These are phyloP conservation scores for Trichothecium roseum DNA, from an alignment of 2,329 filamentous ascomycete genomes.

Conservation along the genomic window DNA sequence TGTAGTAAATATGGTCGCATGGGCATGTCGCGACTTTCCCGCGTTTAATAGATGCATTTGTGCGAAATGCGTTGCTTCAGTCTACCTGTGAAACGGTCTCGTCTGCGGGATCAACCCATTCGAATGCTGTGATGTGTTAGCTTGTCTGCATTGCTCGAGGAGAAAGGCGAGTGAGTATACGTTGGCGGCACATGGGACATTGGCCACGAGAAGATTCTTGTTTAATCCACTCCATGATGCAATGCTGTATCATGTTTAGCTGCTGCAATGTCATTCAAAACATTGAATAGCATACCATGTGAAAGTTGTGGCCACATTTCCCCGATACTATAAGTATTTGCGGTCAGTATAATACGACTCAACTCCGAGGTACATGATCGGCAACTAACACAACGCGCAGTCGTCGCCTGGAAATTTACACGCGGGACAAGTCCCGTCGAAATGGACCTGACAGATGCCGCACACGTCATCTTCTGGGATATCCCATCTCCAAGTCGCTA, in stretches of 20 bases:
- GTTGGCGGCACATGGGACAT: slow-evolving; percentile 96
- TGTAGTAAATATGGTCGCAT: too few relatives aligned
- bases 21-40: neutral
- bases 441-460: slow-evolving; percentile 95
- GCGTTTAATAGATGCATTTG: neutral
- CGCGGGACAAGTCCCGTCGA: slow-evolving; percentile 93
- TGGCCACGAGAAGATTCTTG: slow-evolving; percentile 88
- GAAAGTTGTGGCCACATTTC: slow-evolving; percentile 95
- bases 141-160: neutral
- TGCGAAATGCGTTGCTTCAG: slow-evolving; percentile 7
- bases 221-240: slow-evolving; percentile 91
- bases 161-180: slow-evolving; percentile 34
- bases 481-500: slow-evolving; percentile 97
- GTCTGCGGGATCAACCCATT: slow-evolving; percentile 27
- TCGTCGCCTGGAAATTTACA: slow-evolving; percentile 98
- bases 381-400: slow-evolving; percentile 69
- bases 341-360: slow-evolving; percentile 5
- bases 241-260: slow-evolving; percentile 53
- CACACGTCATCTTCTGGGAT: slow-evolving; percentile 96
- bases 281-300: slow-evolving; percentile 57
- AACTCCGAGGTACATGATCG: neutral
- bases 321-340: slow-evolving; percentile 75
- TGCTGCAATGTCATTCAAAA: slow-evolving; percentile 1
- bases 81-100: slow-evolving; percentile 17
- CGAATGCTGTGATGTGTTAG: slow-evolving; percentile 21